Conservation (phyloP, 257 asterid genomes). For the Penstemon eatonii region DNA sequence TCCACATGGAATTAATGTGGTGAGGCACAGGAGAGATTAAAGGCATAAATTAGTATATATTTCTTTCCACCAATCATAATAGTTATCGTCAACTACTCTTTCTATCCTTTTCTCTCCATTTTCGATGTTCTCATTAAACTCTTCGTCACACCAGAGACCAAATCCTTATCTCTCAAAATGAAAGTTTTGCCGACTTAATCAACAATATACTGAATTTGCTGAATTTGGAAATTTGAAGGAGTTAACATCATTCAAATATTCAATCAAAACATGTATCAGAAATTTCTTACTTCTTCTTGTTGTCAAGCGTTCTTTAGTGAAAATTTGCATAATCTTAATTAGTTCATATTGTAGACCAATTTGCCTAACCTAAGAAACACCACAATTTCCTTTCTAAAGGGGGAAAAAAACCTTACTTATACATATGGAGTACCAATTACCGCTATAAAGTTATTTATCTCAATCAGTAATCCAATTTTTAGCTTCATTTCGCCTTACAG, state of each 20-base stretch:
- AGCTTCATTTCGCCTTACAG: slow-evolving; percentile 22
- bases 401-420: background rate
- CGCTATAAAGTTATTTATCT: background rate
- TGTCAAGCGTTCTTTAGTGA: slow-evolving; percentile 6
- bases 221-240: background rate
- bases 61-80: no score
- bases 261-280: background rate
- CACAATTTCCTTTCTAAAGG: background rate
- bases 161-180: background rate
- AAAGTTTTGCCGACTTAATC: background rate
- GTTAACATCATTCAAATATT: background rate
- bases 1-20: background rate
- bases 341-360: no score
- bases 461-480: background rate
- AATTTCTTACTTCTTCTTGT: background rate
- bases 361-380: background rate
- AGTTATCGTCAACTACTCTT: background rate
- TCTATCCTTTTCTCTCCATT: background rate
- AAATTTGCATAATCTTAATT: background rate
- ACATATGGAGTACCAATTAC: slow-evolving; percentile 1
- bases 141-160: slow-evolving; percentile 3
- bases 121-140: background rate
- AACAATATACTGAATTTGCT: background rate
- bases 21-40: background rate
- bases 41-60: background rate